Evolutionary conservation across 345 rosid species (phyloP), one percentile per base, ranked within the genome.

Genomic region (Brassica incana): DNA sequence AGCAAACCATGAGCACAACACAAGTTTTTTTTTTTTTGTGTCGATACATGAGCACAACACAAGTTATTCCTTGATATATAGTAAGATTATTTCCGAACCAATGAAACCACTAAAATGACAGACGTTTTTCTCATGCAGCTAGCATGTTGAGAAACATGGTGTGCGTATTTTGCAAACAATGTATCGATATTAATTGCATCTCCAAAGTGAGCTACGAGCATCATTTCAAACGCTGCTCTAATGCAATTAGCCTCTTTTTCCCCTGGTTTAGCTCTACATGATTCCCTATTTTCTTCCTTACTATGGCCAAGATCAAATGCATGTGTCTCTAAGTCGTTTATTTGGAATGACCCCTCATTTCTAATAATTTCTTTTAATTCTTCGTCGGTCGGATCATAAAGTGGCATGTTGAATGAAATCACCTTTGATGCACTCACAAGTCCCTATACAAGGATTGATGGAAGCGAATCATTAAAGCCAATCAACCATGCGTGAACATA

Each of bases 211-310:
- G 78, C 78, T 8, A 82, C 50, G 6, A 88, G 87, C 82, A 89
- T 67, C 2, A 89, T 90, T 67, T 88, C 94, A 2, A 84, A 72
- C 77, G 78, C 94, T 1, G 94, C 89, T 77, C 91, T 83, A 18
- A 88, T 59, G 77, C 84, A 83, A 70, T 25, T 70, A 0, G 88
- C 88, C 38, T 84, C 82, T 14, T 64, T 78, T n/a, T n/a, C 58
- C 58, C 58, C 58, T n/a, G 18, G 18, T 50, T 50, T 14, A n/a
- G 16, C 58, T 50, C 58, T n/a, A 50, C 7, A 5, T 50, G 58
- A 50, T 50, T 50, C 8, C 58, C 20, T 5, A 50, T 6, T n/a
- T n/a, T 50, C 58, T 50, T n/a, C 18, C 7, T 50, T 50, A 50
- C 58, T n/a, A 50, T n/a, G 54, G 54, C 54, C 16, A 8, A 48